These are phyloP conservation scores for Cyanidiococcus yangmingshanensis DNA, from an alignment of 23 red algal species.

Conservation along the genomic window DNA sequence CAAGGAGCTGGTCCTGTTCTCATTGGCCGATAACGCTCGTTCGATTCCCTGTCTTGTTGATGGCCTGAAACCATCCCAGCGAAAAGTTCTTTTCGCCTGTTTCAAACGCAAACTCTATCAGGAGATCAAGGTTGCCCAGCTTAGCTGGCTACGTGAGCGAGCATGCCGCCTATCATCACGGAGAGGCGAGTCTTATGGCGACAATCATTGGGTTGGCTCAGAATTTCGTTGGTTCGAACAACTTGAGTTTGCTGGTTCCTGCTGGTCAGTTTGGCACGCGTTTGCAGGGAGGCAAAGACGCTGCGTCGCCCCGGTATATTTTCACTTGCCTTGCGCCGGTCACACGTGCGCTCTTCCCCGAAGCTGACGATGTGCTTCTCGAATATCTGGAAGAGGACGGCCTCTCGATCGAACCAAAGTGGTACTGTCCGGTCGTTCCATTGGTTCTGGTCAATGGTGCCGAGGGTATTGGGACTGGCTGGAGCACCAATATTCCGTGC, in stretches of 20 bases:
- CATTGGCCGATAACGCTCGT: constrained; percentile 25
- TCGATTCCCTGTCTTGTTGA: constrained; percentile 39
- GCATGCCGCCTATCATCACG: constrained; percentile 94
- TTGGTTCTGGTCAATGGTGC: constrained; percentile 39
- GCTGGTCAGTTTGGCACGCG: constrained; percentile 54
- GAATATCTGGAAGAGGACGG: constrained; percentile 39
- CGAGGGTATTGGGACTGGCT: constrained; percentile 45
- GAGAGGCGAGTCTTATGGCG: constrained; percentile 35
- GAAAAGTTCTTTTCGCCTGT: constrained; percentile 38
- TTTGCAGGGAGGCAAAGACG: constrained; percentile 39
- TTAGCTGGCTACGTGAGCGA: constrained; percentile 39
- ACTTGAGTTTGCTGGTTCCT: constrained; percentile 30
- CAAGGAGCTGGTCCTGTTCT: constrained; percentile 38
- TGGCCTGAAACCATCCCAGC: constrained; percentile 42
- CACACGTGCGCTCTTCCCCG: constrained; percentile 24
- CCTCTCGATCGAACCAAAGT: constrained; percentile 24
- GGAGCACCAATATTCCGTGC: constrained; percentile 32
- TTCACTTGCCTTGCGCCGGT: constrained; percentile 38
- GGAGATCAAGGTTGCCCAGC: constrained; percentile 58
- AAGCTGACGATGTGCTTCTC: constrained; percentile 37
- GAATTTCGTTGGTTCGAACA: constrained; percentile 42
- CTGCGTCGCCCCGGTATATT: constrained; percentile 47
- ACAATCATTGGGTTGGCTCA: constrained; percentile 44
- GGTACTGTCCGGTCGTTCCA: constrained; percentile 35
- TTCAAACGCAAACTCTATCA: constrained; percentile 22